Conservation (phyloP, 768 basidiomycete species). For the Russula earlei region DNA sequence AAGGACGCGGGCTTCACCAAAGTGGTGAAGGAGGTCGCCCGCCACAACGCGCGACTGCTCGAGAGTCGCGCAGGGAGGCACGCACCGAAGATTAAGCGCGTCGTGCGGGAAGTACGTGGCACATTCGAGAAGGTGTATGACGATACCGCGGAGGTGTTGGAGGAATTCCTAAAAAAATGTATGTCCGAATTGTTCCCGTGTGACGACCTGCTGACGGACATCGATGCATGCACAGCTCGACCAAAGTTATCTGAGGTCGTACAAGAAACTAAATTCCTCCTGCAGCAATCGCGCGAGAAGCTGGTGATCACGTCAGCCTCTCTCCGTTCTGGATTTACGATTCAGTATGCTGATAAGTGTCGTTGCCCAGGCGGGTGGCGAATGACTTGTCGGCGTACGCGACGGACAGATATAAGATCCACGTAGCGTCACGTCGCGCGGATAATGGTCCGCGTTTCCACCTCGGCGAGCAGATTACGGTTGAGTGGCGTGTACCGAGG, state of each 20-base stretch:
- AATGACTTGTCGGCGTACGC: conserved; percentile 76
- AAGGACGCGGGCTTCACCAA: conserved; percentile 97
- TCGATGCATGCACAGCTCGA: conserved; percentile 43
- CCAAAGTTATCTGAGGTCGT: conserved; percentile 85
- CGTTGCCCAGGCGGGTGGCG: conserved; percentile 55
- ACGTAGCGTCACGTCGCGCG: conserved; percentile 43
- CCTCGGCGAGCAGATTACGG: conserved; percentile 80
- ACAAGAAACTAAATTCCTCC: conserved; percentile 82
- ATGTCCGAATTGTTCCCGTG: conserved; percentile 25
- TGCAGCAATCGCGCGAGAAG: conserved; percentile 85
- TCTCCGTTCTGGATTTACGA: not conserved
- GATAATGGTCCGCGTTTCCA: conserved; percentile 58
- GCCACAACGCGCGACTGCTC: conserved; percentile 66
- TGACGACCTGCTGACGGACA: conserved; percentile 5
- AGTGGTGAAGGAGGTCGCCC: conserved; percentile 91
- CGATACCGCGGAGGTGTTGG: conserved; percentile 85
- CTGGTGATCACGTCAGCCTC: conserved; percentile 80
- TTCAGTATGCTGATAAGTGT: not conserved
- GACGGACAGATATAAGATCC: conserved; percentile 65
- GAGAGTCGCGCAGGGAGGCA: conserved; percentile 73
- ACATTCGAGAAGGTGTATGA: conserved; percentile 95
- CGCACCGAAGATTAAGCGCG: conserved; percentile 71
- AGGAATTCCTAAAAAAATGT: conserved; percentile 92
- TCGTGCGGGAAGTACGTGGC: conserved; percentile 86
- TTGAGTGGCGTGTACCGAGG: conserved; percentile 81